Evolutionary conservation across 73 alveolate species (phyloP).

Genomic region (Breviolum minutum): DNA sequence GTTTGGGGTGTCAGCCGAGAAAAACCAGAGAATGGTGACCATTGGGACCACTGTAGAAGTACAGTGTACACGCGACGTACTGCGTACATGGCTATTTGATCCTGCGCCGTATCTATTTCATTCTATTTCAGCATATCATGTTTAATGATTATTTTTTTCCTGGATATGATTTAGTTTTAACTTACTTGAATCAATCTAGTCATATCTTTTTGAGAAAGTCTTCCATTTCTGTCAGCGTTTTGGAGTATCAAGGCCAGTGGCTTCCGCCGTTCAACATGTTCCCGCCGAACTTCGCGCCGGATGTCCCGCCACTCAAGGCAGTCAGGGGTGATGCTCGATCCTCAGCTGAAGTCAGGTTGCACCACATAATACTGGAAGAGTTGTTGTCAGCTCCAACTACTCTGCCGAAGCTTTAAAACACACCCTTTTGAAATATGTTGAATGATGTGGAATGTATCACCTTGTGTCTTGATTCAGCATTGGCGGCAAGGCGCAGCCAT

Average conservation of each 20-base stretch:
- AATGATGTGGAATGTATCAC: too few relatives aligned
- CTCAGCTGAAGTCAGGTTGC: not conserved
- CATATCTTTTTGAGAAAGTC: too few relatives aligned
- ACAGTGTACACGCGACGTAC: too few relatives aligned
- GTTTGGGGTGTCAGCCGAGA: too few relatives aligned
- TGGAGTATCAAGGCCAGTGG: conserved; percentile 7
- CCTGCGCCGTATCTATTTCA: not conserved
- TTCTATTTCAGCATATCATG: not conserved
- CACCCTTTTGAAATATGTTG: too few relatives aligned
- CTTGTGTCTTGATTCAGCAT: too few relatives aligned
- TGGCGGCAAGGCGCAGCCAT: not conserved
- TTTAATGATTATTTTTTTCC: not conserved
- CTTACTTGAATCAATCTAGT: too few relatives aligned
- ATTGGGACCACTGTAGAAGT: too few relatives aligned
- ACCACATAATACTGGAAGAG: too few relatives aligned
- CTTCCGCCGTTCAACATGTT: not conserved
- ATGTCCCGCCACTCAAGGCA: not conserved
- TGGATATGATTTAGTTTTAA: not conserved
- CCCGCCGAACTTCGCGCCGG: conserved; percentile 5
- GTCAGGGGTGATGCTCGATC: not conserved
- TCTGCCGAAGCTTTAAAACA: not conserved
- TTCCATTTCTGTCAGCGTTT: too few relatives aligned
- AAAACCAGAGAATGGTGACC: too few relatives aligned
- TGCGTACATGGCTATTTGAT: not conserved
- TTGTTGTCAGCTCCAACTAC: not conserved